phyloP scores from a whole-genome alignment of 306 rosid genomes.

The Pyrus pyrifolia region DNA sequence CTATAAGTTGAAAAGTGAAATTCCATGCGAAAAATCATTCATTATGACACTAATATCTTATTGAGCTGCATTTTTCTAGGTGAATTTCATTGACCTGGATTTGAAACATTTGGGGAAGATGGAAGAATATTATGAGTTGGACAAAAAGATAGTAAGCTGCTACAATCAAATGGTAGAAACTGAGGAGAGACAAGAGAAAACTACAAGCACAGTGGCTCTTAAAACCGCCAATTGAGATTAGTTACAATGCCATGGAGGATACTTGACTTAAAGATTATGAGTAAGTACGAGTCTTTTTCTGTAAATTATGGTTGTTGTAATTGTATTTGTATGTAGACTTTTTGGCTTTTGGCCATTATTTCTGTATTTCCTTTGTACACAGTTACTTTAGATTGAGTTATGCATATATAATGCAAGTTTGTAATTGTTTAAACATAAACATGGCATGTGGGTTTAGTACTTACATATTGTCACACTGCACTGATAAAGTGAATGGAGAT shows the following conservation, averaged over 20 bases:
- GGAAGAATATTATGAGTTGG: constrained; percentile 82
- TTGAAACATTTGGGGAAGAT: constrained; percentile 73
- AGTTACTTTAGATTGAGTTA: neutral
- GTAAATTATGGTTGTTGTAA: constrained; percentile 18
- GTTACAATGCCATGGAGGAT: constrained; percentile 27
- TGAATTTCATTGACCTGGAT: constrained; percentile 79
- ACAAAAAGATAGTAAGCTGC: constrained; percentile 74
- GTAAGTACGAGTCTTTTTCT: constrained; percentile 21
- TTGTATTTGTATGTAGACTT: neutral
- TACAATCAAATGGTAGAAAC: constrained; percentile 50
- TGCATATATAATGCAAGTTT: neutral
- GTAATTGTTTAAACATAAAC: neutral
- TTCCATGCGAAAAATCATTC: neutral
- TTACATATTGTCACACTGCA: neutral
- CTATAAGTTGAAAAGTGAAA: neutral
- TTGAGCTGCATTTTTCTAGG: constrained; percentile 40
- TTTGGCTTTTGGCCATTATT: neutral
- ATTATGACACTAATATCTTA: constrained; percentile 18
- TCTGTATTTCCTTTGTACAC: neutral
- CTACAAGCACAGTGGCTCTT: constrained; percentile 23
- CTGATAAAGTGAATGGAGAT: neutral
- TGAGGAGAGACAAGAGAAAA: constrained; percentile 35
- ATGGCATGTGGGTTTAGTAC: neutral
- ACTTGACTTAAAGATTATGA: constrained; percentile 3
- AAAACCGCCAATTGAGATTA: constrained; percentile 22